Base-by-base conservation (phyloP, 2,329 filamentous ascomycete species). In the Chaetothyriales sp. region DNA sequence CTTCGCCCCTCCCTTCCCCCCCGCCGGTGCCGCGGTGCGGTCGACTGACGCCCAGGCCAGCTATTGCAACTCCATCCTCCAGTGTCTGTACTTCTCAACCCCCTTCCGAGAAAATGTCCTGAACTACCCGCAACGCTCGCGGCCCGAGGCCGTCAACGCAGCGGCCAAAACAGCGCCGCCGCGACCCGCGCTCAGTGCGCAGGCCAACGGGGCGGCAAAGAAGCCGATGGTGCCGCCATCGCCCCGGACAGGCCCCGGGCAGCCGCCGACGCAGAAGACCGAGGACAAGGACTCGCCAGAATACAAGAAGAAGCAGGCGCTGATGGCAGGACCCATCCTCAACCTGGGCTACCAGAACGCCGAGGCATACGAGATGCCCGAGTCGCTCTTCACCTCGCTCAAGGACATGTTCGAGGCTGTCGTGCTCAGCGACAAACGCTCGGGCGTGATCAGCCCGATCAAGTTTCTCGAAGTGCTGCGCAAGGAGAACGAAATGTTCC, bases 1-100 rank as follows among this genome's bases (percentile, higher is more conserved):
- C n/a, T n/a, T n/a, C n/a, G n/a, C n/a, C n/a, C n/a, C n/a, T n/a
- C n/a, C n/a, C n/a, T n/a, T n/a, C n/a, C n/a, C n/a, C n/a, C n/a
- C n/a, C n/a, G n/a, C n/a, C n/a, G n/a, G 52, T 44, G 47, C 46
- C 49, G 51, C 60, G 37, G 57, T 43, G 40, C 48, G 9, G 40
- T 29, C 50, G 54, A 50, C 66, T 69, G 57, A 67, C 59, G 25
- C n/a, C 40, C 22, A n/a, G 43, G 4, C 46, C 69, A 97, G 90
- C 68, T 98, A 98, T 71, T 95, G 88, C 73, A 98, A 98, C 70
- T 98, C 92, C 13, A 95, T 98, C 63, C 80, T 98, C 53, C 92
- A 98, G 73, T 94, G 89, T 62, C 81, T 98, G 53, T 98, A 94
- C 72, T 95, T 94, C 72, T 95, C 90, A 18, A 84, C 88, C 45